phyloP scores from a whole-genome alignment of 176 grass and related monocot genomes.

The Raddia distichophylla region DNA sequence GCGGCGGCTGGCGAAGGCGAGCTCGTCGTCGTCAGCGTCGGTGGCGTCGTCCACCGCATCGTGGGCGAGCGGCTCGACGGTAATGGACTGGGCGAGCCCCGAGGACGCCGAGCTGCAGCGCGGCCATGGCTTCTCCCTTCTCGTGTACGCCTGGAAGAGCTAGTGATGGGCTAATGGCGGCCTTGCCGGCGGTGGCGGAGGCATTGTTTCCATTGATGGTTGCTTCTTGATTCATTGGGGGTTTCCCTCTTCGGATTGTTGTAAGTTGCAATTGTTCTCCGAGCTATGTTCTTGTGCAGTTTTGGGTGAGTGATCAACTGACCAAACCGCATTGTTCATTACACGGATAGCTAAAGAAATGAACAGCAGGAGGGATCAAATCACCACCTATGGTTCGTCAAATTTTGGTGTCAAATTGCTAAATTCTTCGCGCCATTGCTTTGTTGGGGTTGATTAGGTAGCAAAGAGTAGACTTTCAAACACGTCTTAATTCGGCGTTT shows the following conservation, averaged over 20 bases:
- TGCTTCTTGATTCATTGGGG: conserved; percentile 38
- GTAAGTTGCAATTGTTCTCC: conserved; percentile 55
- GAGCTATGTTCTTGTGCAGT: conserved; percentile 62
- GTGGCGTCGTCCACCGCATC: conserved; percentile 62
- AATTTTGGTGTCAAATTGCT: neutral
- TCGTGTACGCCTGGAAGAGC: conserved; percentile 82
- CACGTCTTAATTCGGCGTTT: neutral
- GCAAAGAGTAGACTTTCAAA: conserved; percentile 21
- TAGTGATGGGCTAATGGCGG: conserved; percentile 21
- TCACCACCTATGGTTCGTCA: conserved; percentile 2
- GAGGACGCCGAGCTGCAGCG: conserved; percentile 81
- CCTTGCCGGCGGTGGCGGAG: neutral
- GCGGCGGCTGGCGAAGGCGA: conserved; percentile 50
- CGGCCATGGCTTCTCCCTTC: conserved; percentile 78
- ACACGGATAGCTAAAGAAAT: conserved; percentile 4
- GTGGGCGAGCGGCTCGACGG: conserved; percentile 63
- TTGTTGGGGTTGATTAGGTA: no score
- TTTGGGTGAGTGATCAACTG: conserved; percentile 46
- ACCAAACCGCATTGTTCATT: conserved; percentile 29
- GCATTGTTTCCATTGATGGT: conserved; percentile 50
- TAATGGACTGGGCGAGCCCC: conserved; percentile 84
- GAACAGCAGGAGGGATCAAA: conserved; percentile 9
- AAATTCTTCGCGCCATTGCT: no score
- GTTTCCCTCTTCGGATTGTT: conserved; percentile 45
- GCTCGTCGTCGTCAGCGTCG: conserved; percentile 57